Evolutionary conservation across 805 yeast genomes (phyloP), one percentile per base, ranked within the genome.

Genomic region (Lipomyces japonicus): DNA sequence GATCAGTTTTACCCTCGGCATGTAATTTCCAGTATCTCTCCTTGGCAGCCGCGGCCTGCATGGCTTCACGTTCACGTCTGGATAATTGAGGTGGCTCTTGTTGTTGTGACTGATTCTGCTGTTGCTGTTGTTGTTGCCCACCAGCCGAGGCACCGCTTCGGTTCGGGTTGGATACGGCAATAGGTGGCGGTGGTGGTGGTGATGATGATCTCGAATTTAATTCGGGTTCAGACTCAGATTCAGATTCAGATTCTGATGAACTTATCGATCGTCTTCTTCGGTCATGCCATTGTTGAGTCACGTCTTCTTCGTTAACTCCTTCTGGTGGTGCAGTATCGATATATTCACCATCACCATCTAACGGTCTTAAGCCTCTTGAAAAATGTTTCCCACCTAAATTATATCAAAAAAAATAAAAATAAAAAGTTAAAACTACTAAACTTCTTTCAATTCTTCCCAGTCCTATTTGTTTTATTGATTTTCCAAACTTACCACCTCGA

Each of bases 1-100:
- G 73, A 64, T 84, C 87, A 38, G 86, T 76, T 48, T 54, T 54
- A 21, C 58, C 58, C 44, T 54, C 53, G 10, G 53, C 56, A 28
- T 54, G 58, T 31, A 54, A 30, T 48, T 54, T 54, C 58, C 58
- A 54, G 40, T 54, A 54, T 19, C 50, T 26, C 46, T 51, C 58
- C 36, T 54, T 51, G 6, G 55, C 56, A 2, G 51, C 58, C 2
- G 58, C 58, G 21, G 58, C 58, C 34, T 54, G 46, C 52, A 51
- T 54, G 12, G 58, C 58, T 37, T 54, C 58, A 4, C 55, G 42
- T 39, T 54, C 58, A 6, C 57, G 44, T 12, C 58, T 37, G n/a
- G 58, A 54, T 18, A 54, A 38, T 30, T 38, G 40, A 28, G 35
- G 55, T n/a, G 53, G 48, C 19, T 31, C 34, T 25, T 30, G n/a